Conservation (phyloP, 2,329 filamentous ascomycete genomes). For the Lachnellula occidentalis region DNA sequence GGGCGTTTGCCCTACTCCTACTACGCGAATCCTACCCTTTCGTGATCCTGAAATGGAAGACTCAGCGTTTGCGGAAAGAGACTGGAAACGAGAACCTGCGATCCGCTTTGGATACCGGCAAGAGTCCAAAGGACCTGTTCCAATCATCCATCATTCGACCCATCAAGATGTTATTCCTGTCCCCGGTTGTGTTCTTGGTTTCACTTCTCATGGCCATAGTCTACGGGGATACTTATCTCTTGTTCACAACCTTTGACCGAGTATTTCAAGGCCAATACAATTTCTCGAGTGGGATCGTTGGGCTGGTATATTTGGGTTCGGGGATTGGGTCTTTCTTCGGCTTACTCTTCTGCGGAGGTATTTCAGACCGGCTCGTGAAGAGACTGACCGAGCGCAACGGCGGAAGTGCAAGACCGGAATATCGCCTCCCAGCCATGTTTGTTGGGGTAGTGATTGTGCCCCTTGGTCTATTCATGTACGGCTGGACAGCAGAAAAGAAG, state of each 20-base stretch:
- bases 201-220: conserved; percentile 30
- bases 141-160: conserved; percentile 31
- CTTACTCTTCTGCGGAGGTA: conserved; percentile 15
- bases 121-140: conserved; percentile 26
- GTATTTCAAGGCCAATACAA: conserved; percentile 32
- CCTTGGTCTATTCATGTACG: conserved; percentile 40
- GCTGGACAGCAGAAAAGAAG: conserved; percentile 38
- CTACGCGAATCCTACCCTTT: conserved; percentile 42
- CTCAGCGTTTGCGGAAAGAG: conserved; percentile 40
- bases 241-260: conserved; percentile 34
- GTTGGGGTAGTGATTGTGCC: conserved; percentile 36
- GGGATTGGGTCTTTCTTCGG: conserved; percentile 13
- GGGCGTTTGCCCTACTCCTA: background rate
- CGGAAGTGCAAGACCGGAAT: conserved; percentile 29
- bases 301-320: conserved; percentile 32
- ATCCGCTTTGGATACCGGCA: conserved; percentile 35
- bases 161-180: conserved; percentile 32
- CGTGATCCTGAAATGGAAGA: conserved; percentile 37
- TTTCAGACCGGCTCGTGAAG: conserved; percentile 35
- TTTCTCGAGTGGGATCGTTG: conserved; percentile 30
- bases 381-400: conserved; percentile 41
- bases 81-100: conserved; percentile 35
- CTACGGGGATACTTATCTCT: conserved; percentile 33
- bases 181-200: conserved; percentile 29
- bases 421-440: conserved; percentile 38